Evolutionary conservation across 371 early-diverging fungal species (phyloP).

Genomic region (Mucor irregularis): DNA sequence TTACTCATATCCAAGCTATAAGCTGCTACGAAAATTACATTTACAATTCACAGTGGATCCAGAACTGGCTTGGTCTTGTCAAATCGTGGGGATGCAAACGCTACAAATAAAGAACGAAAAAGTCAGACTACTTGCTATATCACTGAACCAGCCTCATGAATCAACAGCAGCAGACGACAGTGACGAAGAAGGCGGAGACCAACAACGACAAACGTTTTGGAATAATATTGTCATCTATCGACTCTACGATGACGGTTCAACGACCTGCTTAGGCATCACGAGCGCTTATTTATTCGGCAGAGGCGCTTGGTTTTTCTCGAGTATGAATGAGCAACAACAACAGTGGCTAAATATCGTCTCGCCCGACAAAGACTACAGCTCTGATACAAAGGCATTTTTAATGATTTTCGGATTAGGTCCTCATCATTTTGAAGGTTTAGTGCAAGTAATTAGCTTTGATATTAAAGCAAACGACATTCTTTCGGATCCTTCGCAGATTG

Average conservation of each 20-base stretch:
- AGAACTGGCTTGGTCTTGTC: constrained; percentile 27
- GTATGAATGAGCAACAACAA: not conserved
- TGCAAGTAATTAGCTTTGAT: constrained; percentile 32
- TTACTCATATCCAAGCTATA: constrained; percentile 39
- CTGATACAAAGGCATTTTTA: constrained; percentile 24
- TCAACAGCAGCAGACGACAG: constrained; percentile 14
- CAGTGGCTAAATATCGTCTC: constrained; percentile 35
- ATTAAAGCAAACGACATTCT: constrained; percentile 21
- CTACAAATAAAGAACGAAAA: constrained; percentile 18
- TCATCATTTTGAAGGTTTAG: constrained; percentile 23
- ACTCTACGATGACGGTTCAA: constrained; percentile 30
- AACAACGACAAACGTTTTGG: constrained; percentile 34
- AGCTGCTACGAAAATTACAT: constrained; percentile 30
- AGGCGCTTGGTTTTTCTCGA: constrained; percentile 37
- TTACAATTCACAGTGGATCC: constrained; percentile 10
- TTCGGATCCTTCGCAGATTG: constrained; percentile 29
- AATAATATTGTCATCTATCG: constrained; percentile 35
- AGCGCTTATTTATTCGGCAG: constrained; percentile 29
- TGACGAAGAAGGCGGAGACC: constrained; percentile 16
- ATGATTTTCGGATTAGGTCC: constrained; percentile 29
- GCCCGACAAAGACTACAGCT: constrained; percentile 11
- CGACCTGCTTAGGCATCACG: constrained; percentile 30
- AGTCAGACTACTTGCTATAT: constrained; percentile 30
- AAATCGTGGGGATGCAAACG: constrained; percentile 39
- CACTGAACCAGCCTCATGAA: constrained; percentile 17